Evolutionary conservation across 2,329 filamentous ascomycete genomes (phyloP), one percentile per base, ranked within the genome.

Genomic region (Sclerotinia borealis): DNA sequence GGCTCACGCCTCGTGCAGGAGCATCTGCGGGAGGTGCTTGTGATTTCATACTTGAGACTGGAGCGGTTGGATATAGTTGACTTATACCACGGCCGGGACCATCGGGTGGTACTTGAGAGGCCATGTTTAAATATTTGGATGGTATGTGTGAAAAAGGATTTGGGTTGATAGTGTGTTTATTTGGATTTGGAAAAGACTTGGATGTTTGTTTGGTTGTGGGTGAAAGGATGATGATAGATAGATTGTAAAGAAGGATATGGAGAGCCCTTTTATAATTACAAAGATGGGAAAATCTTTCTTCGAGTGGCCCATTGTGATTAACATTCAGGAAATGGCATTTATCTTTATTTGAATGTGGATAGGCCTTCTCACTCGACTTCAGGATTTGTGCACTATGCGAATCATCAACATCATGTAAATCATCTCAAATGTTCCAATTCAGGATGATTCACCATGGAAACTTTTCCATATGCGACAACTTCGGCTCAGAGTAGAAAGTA

Each of bases 261-360:
- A 29, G n/a, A 3, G 54, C n/a, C 0, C 29, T 25, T 56, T 58
- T 58, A 58, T 45, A 45, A 2, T 58, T 58, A 58, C 36, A 45
- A 2, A 45, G 1, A 45, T 0, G 2, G 8, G 4, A 1, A 3
- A 1, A 11, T 29, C 0, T 19, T 11, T 1, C 15, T 4, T 3
- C 2, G 39, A 17, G 29, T 8, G 11, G 3, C 13, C 10, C 5
- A 45, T 45, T 13, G 5, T 58, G 1, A 58, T 58, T 45, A 25
- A 58, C 4, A 8, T 25, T 36, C 0, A 45, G 2, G 2, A 22
- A 11, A 54, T 17, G 17, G 3, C 7, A 1, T 47, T 45, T 25
- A 15, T 3, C 15, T 7, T 34, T 36, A 34, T 34, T 19, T 45
- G 54, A 58, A 58, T 58, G 39, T n/a, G 10, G 2, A 22, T n/a